These are phyloP conservation scores for Aspergillus awamori DNA, from an alignment of 2,329 filamentous ascomycete genomes.

Conservation along the genomic window DNA sequence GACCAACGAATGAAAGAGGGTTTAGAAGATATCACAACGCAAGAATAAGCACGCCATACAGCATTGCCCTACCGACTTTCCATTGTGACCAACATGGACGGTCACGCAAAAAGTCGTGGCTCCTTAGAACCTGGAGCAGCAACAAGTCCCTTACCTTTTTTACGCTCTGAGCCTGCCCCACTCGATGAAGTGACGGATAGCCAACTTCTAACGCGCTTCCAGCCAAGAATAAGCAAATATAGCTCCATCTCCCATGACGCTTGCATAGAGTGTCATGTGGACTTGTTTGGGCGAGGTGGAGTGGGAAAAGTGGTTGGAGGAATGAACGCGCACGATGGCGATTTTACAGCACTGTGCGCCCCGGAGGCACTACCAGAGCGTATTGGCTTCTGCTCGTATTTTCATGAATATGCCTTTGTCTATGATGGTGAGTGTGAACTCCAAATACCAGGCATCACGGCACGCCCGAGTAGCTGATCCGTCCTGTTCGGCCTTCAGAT, in stretches of 20 bases:
- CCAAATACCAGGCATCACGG: no score
- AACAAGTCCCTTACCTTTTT: no score
- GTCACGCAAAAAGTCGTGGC: no score
- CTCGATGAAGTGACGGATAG: no score
- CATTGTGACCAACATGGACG: no score
- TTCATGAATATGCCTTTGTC: conserved; percentile 5
- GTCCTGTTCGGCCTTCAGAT: background rate
- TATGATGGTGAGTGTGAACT: background rate
- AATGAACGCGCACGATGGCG: background rate
- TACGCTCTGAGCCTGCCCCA: no score
- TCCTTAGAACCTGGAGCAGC: no score
- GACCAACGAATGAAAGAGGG: no score
- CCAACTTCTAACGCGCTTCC: background rate
- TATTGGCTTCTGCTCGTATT: conserved; percentile 1
- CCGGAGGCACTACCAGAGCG: conserved; percentile 1
- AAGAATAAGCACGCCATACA: no score
- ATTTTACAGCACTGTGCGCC: conserved; percentile 2
- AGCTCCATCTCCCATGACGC: background rate
- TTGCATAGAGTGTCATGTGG: conserved; percentile 1
- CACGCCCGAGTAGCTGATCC: background rate
- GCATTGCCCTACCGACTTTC: no score
- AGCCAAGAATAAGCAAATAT: background rate
- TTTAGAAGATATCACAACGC: no score
- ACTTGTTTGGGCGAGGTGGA: background rate
- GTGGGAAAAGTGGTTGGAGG: background rate